Evolutionary conservation across 305 asterid species (phyloP), one percentile per base, ranked within the genome.

Genomic region (Fraxinus velutina): DNA sequence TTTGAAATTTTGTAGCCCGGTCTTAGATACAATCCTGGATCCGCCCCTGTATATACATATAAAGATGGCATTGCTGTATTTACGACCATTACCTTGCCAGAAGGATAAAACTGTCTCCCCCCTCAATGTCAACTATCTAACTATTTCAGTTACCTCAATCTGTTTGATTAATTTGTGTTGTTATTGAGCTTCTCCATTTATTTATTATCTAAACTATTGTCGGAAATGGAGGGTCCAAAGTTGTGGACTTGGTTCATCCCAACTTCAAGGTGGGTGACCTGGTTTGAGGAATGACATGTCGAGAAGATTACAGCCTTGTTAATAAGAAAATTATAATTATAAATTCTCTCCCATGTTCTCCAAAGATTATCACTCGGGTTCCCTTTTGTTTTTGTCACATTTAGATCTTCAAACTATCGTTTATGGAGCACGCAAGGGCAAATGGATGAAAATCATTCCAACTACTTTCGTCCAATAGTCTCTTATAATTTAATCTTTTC

Each of bases 261-360:
- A 66, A 84, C 8, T 90, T 81, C 83, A 83, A 87, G 57, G 86
- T 88, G 80, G 97, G 89, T 32, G 97, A 90, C 84, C 44, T 93
- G 9, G 66, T 89, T 1, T 90, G 93, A 91, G 97, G 96, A 42
- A 1, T 62, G 0, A 92, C 93, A 75, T 88, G 91, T 27, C 88
- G 92, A 93, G 96, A 93, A 81, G 96, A 92, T 78, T 91, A 88
- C 72, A 87, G 86, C 81, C 39, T 89, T 6, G 79, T 89, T 74
- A 70, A 80, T 39, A 34, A 34, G 47, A 39, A 37, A 39, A 39
- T 39, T 39, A 39, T 39, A 39, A 39, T 39, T 12, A 39, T 2
- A 37, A 37, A 7, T 37, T 37, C 47, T 8, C 47, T 37, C 47
- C 47, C 47, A 8, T 37, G 12, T 37, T 37, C 9, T 10, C 13